Evolutionary conservation across 148 eudicot genomes (phyloP), one percentile per base, ranked within the genome.

Genomic region (Chenopodium suecicum): DNA sequence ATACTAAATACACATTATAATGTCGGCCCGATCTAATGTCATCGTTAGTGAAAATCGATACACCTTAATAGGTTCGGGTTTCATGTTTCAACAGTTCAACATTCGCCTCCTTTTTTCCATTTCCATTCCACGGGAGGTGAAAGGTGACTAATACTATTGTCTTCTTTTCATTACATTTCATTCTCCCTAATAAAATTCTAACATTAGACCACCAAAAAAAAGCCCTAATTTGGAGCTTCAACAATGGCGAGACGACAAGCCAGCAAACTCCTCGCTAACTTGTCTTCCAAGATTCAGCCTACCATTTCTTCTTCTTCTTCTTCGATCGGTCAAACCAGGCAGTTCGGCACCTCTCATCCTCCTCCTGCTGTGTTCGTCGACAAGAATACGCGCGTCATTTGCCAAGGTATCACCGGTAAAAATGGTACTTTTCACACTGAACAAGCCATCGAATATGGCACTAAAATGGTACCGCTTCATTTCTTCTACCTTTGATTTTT

Each of bases 401-500:
- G 98, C 73, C 98, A 95, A 73, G 98, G 98, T 79, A 92, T 93
- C 84, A 95, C 98, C 76, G 99, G 97, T 29, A 94, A 93, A 78
- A 96, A 89, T 70, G 99, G 99, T 20, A 94, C 99, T 63, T 95
- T 96, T 52, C 98, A 94, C 90, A 92, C 98, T 68, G 99, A 96
- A 66, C 98, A 92, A 83, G 99, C 98, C 75, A 94, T 96, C 78
- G 98, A 96, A 73, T 94, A 96, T 79, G 98, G 99, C 79, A 96
- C 99, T 34, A 94, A 94, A 76, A 94, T 96, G 98, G 99, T 96
- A 91, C 32, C 1, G 20, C 54, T 5, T 31, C 9, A 17, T 0
- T 63, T 1, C 65, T 10, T 46, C 31, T 9, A 34, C 4, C 31
- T 60, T 52, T 17, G 25, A 4, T 34, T 12, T 20, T 7, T 22